Base-by-base conservation (phyloP, 352 stramenopile species). In the Globisporangium megalacanthum region DNA sequence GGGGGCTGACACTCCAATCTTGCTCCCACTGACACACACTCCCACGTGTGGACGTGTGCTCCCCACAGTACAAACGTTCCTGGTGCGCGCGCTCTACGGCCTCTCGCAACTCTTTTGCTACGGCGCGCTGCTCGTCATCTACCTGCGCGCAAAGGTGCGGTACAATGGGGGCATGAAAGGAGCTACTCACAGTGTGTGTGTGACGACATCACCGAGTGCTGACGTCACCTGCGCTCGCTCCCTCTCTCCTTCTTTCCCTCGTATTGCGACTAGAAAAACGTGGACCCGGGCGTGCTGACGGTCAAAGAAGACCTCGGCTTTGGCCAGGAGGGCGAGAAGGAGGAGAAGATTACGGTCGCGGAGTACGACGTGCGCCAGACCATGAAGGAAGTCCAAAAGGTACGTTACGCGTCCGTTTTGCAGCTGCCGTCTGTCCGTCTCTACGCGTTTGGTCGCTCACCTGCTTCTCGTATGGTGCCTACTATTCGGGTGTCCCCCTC, bases 281-380 rank as follows among this genome's bases (percentile, higher is more conserved):
- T 79, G 42, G 83, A 93, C 53, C 60, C 78, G 5, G 83, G 79
- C 11, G 72, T 87, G 0, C 47, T 93, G 13, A 80, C 65, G 3
- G 79, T 93, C 17, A 90, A 91, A 64, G 82, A 93, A 58, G 83
- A 92, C 51, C 13, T 87, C 33, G 79, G 80, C 58, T 91, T 94
- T 58, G 83, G 81, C 31, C 78, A 89, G 63, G 79, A 76, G 17
- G 74, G 79, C 44, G 81, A 89, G 2, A 72, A 71, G 36, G 80
- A 88, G 35, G 81, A 92, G 66, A 90, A 91, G 69, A 79, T 94
- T 55, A 89, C 81, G 10, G 68, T 94, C 61, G 69, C 81, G n/a
- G 80, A 91, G 61, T 80, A 93, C 61, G 81, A 92, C 68, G 77
- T 86, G 65, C 80, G 83, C 39, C 76, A 84, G 64, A 73, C 68